phyloP scores from a whole-genome alignment of 139 green algal genomes.

The Edaphochlamys debaryana region DNA sequence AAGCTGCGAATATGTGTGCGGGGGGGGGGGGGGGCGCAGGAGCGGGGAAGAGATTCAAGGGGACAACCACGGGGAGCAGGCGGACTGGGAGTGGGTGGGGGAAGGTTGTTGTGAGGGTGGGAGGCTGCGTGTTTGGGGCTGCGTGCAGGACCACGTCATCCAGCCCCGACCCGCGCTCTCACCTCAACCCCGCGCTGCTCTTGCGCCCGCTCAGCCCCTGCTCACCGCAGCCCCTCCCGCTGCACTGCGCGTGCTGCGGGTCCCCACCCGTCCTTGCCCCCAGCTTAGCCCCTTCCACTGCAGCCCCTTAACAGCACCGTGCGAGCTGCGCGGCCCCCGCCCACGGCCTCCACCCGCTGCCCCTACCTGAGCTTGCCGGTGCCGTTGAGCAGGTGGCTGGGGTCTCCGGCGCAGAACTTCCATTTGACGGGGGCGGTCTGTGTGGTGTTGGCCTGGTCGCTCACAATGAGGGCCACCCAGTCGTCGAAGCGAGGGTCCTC shows the following conservation, averaged over 20 bases:
- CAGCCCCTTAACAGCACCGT: no score
- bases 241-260: no score
- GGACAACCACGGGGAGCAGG: no score
- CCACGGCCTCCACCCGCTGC: no score
- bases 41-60: background rate
- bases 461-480: constrained; percentile 48
- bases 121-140: background rate
- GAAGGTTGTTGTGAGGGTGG: background rate
- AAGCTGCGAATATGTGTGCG: constrained; percentile 53
- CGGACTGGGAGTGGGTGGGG: no score
- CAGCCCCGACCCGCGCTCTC: no score
- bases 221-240: no score
- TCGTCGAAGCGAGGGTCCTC: constrained; percentile 43
- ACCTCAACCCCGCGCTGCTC: no score
- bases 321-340: no score
- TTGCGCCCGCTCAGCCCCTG: no score
- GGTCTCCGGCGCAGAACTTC: constrained; percentile 36
- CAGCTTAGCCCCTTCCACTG: no score
- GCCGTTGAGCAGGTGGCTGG: constrained; percentile 44
- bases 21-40: background rate
- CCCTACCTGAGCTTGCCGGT: constrained; percentile 46
- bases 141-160: background rate
- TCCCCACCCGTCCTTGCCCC: no score
- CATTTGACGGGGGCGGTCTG: constrained; percentile 62
- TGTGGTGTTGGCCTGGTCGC: constrained; percentile 40